Evolutionary conservation across 257 asterid species (phyloP).

Genomic region (Plantago ovata): DNA sequence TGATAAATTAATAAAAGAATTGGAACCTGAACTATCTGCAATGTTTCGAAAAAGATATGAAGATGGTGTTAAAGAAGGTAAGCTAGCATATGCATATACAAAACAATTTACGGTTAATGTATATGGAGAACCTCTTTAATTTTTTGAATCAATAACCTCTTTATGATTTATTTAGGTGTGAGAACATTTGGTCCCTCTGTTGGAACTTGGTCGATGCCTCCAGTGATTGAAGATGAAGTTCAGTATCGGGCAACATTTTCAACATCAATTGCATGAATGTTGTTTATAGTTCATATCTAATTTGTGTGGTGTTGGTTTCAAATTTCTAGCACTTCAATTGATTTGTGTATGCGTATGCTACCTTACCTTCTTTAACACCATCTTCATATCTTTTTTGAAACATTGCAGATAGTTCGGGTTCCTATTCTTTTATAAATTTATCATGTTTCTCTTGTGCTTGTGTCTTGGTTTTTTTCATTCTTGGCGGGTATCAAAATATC

Average conservation of each 20-base stretch:
- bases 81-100: background rate
- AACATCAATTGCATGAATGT: too few relatives aligned
- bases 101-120: background rate
- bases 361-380: constrained; percentile 83
- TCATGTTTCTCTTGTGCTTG: constrained; percentile 77
- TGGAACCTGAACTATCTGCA: constrained; percentile 50
- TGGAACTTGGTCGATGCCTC: constrained; percentile 86
- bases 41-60: constrained; percentile 72
- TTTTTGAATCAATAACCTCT: background rate
- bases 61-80: constrained; percentile 94
- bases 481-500: too few relatives aligned
- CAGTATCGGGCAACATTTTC: constrained; percentile 36
- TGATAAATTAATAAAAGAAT: constrained; percentile 38
- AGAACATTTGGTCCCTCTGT: constrained; percentile 65
- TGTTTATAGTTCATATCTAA: too few relatives aligned
- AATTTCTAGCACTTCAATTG: too few relatives aligned
- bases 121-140: background rate
- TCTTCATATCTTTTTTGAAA: constrained; percentile 82
- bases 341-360: background rate
- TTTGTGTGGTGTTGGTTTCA: too few relatives aligned
- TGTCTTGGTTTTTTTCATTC: too few relatives aligned
- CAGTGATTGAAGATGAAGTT: constrained; percentile 63
- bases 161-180: constrained; percentile 47
- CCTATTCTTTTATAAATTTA: constrained; percentile 44
- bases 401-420: constrained; percentile 43